Evolutionary conservation across 805 yeast species (phyloP).

Genomic region (Candida glaebosa): DNA sequence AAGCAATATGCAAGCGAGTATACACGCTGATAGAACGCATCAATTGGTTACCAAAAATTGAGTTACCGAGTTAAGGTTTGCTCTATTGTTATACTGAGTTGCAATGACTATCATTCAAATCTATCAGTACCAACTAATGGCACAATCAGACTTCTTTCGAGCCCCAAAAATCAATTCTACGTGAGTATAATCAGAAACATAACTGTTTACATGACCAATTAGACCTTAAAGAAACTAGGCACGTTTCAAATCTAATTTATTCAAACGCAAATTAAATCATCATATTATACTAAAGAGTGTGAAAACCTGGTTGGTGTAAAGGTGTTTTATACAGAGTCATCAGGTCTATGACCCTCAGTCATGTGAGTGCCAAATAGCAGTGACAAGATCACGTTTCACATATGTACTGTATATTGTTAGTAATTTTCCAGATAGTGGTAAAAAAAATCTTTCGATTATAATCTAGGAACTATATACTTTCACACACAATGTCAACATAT

Average conservation of each 20-base stretch:
- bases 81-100: no score
- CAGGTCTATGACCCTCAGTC: slow-evolving; percentile 1
- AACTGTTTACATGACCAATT: slow-evolving; percentile 1
- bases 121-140: no score
- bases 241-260: slow-evolving; percentile 36
- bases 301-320: not conserved
- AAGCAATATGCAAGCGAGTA: no score
- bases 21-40: no score
- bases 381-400: no score
- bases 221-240: slow-evolving; percentile 43
- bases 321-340: not conserved
- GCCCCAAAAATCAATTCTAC: not conserved
- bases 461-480: not conserved
- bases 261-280: slow-evolving; percentile 50
- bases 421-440: not conserved
- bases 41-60: no score
- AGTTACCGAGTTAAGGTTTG: no score
- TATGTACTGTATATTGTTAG: not conserved
- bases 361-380: no score
- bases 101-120: no score
- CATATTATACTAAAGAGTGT: slow-evolving; percentile 16
- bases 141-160: no score
- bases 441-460: not conserved
- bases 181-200: slow-evolving; percentile 1
- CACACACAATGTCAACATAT: slow-evolving; percentile 23